Evolutionary conservation across 768 basidiomycete genomes (phyloP).

Genomic region (Pleurotus giganteus): DNA sequence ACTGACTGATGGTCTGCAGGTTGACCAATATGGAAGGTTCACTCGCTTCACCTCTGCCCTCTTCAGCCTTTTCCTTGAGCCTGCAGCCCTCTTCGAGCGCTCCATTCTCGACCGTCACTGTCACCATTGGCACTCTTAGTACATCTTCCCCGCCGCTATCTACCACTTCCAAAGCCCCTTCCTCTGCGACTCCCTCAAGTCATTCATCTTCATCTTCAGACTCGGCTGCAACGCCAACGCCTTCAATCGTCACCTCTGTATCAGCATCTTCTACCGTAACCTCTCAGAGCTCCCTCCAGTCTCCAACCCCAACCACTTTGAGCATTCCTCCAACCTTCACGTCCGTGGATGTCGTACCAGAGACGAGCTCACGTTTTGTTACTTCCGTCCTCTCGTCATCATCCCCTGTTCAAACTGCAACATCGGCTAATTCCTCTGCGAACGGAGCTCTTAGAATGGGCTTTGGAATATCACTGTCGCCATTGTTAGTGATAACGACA

Average conservation of each 20-base stretch:
- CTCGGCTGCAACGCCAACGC: background rate
- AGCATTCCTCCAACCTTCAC: background rate
- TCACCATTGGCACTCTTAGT: constrained; percentile 29
- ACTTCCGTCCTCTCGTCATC: background rate
- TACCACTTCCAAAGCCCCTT: constrained; percentile 14
- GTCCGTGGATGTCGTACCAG: background rate
- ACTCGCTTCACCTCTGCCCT: constrained; percentile 45
- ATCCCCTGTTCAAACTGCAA: background rate
- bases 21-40: constrained; percentile 61
- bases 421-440: background rate
- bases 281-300: background rate
- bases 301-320: background rate
- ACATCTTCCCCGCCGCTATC: constrained; percentile 15
- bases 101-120: constrained; percentile 38
- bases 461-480: background rate
- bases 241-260: background rate
- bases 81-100: constrained; percentile 39
- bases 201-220: background rate
- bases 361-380: background rate
- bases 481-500: background rate
- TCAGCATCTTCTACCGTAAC: background rate
- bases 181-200: background rate
- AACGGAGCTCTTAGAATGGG: background rate
- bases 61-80: constrained; percentile 44
- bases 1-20: constrained; percentile 28